Evolutionary conservation across 768 basidiomycete genomes (phyloP), one percentile per base, ranked within the genome.

Genomic region (Leccinum fibrillosum): DNA sequence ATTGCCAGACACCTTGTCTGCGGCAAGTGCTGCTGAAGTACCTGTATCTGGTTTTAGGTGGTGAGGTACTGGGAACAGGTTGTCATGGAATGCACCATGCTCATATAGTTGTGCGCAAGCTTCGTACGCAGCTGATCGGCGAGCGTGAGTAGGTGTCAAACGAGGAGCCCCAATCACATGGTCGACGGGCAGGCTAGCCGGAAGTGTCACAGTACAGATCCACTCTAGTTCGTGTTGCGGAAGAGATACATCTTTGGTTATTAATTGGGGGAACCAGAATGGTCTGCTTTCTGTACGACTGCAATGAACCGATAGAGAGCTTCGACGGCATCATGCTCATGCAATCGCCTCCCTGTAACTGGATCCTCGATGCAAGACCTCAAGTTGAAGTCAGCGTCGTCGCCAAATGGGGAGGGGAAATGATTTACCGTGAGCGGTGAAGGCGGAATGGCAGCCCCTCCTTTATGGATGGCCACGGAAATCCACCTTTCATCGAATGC

Each of bases 331-430:
- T 90, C 81, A 51, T 78, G 74, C n/a, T 75, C 73, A 64, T 80
- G 80, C 53, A 93, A 78, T 49, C 79, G 78, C 21, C 82, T 80
- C 49, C 85, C 78, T 11, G 87, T 85, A 2, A 80, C 78, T 2
- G 90, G 82, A 65, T 92, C 88, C 60, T 78, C 70, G 48, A 92
- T 77, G 59, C 62, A 82, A 19, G 69, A 61, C 48, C 65, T 70
- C 8, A 56, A 54, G 19, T 57, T 59, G 17, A 68, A 62, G 2
- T 73, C 72, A 21, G 13, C 49, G 13, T 77, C 78, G 45, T 84
- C 80, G 30, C 79, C 80, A 13, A 79, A 80, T 44, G 76, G 72
- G 59, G 78, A 81, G n/a, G 79, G 68, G 57, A 80, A 67, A 28
- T 66, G 66, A 48, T 70, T 72, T 53, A 80, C 77, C 21, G 62